Base-by-base conservation (phyloP, 176 grass and related monocot species). In the Eragrostis curvula region DNA sequence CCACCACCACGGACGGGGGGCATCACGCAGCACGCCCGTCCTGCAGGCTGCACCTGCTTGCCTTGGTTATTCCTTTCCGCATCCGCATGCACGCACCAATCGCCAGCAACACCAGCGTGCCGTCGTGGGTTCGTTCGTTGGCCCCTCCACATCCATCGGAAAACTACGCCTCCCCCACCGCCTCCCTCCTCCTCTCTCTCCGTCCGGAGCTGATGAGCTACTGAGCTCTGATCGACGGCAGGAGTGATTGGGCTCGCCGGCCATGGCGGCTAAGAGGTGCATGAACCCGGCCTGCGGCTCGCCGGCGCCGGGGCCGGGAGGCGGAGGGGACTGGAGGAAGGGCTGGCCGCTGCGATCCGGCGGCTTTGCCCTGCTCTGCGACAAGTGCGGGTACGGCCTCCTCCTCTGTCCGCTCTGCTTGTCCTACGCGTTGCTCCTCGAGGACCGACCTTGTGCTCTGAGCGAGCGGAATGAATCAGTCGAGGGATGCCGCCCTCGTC, bases 281-380 rank as follows among this genome's bases (percentile, higher is more conserved):
- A 96, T 94, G 93, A 99, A 99, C 87, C 73, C 76, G 45, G 87
- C 67, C 32, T 99, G 97, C 63, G 84, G 86, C 64, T 85, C 80
- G 27, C 65, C 75, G 77, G 61, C 85, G n/a, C 68, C 84, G 14
- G 28, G 57, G 23, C 25, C 69, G 28, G 81, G 71, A 8, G 74
- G 60, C 9, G 91, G 43, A n/a, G 92, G 85, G 28, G 97, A 96
- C 79, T 96, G 97, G 93, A 81, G 89, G 83, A 96, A 87, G 80
- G 97, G 97, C 5, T 99, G 97, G 97, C 82, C 78, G 56, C 85
- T 99, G 87, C 87, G 93, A 94, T 91, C 91, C 51, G 97, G 93
- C 42, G 89, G 70, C 71, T 94, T 89, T 77, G 91, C 91, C 8
- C 13, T 81, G 73, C 91, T 99, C 71, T 99, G 97, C 88, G 91